Conservation (phyloP, 306 rosid genomes). For the Quillaja saponaria region DNA sequence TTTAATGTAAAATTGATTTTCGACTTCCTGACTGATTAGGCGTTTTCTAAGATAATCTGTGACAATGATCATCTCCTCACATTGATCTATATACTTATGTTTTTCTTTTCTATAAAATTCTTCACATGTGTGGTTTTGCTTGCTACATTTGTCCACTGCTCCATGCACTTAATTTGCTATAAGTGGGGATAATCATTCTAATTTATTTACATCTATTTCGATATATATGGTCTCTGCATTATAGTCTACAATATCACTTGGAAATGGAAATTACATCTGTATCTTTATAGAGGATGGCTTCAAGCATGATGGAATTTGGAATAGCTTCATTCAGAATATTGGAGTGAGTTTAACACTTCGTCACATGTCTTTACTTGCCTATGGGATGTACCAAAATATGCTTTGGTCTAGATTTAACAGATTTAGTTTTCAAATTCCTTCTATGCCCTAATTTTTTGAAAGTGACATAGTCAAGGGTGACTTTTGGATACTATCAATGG, state of each 20-base stretch:
- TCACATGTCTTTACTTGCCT: too few species aligned
- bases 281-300: neutral
- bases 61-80: conserved; percentile 5
- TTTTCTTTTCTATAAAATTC: neutral
- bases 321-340: neutral
- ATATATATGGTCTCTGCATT: neutral
- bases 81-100: neutral
- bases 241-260: neutral
- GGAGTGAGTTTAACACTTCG: neutral
- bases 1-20: too few species aligned
- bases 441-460: too few species aligned
- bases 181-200: neutral
- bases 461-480: too few species aligned
- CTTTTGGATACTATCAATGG: too few species aligned
- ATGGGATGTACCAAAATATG: too few species aligned
- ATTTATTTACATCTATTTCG: conserved; percentile 1
- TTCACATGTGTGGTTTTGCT: neutral
- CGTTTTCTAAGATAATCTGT: too few species aligned
- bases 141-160: conserved; percentile 1
- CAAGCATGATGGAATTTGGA: neutral
- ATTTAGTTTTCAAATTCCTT: too few species aligned
- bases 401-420: too few species aligned
- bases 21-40: too few species aligned
- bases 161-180: neutral
- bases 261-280: too few species aligned